Percentiles rank a stretch among this genome's conserved stretches.
These are phyloP conservation scores for Ganoderma lingzhi DNA, from an alignment of 1,284 basidiomycete genomes.

Conservation along the genomic window DNA sequence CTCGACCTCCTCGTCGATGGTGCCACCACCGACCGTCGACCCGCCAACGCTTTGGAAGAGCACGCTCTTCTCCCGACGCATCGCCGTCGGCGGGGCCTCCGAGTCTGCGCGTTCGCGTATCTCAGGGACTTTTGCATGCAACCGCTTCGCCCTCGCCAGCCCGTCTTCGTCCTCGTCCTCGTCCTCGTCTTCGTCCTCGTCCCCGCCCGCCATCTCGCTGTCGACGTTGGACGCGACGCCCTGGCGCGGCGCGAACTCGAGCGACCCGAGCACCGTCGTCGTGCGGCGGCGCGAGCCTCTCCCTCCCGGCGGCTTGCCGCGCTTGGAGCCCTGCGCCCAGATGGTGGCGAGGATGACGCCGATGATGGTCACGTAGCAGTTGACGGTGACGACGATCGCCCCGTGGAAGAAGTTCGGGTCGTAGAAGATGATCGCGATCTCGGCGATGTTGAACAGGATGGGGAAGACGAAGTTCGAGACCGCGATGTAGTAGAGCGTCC, in stretches of 20 bases:
- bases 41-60: background rate
- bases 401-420: conserved; percentile 21
- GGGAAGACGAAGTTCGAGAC: conserved; percentile 43
- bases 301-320: background rate
- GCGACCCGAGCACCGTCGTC: background rate
- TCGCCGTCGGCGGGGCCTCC: too few species aligned
- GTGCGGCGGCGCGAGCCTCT: background rate
- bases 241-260: background rate
- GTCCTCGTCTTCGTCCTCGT: background rate
- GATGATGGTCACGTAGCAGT: conserved; percentile 10
- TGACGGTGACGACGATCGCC: background rate
- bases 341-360: conserved; percentile 8
- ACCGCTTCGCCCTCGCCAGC: too few species aligned
- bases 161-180: background rate
- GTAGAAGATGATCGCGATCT: conserved; percentile 33
- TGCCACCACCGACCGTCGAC: background rate
- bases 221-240: background rate
- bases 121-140: too few species aligned
- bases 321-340: conserved; percentile 1
- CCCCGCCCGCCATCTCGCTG: background rate
- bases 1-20: background rate
- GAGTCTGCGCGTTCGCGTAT: too few species aligned
- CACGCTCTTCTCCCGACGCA: background rate
- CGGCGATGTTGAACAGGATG: conserved; percentile 37
- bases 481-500: conserved; percentile 41